Conservation (phyloP, 75 land plant species). For the Larix kaempferi region DNA sequence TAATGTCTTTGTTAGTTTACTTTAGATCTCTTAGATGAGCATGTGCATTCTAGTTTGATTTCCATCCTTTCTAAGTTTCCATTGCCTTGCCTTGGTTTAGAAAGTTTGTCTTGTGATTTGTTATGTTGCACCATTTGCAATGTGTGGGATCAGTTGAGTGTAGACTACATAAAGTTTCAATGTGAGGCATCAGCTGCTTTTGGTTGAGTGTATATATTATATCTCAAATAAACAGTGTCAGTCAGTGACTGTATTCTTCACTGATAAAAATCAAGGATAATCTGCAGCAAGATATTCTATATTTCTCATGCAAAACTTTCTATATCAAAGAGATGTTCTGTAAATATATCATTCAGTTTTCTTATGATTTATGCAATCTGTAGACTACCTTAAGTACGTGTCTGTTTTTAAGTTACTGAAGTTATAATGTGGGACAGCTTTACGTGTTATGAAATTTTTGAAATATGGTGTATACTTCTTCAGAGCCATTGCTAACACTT, state of each 20-base stretch:
- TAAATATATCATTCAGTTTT: not conserved
- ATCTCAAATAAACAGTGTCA: not conserved
- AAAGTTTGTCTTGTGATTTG: not conserved
- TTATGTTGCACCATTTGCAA: not conserved
- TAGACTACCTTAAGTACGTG: too few relatives aligned
- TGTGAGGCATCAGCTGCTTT: not conserved
- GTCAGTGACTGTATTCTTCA: not conserved
- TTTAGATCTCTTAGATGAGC: too few relatives aligned
- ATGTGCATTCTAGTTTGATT: too few relatives aligned
- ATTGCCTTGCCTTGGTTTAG: too few relatives aligned
- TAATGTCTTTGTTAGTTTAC: too few relatives aligned
- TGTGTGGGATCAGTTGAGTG: not conserved
- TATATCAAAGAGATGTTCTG: not conserved
- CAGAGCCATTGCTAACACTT: slow-evolving; percentile 91
- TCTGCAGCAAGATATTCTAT: not conserved
- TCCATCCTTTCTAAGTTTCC: too few relatives aligned
- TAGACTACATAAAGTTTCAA: not conserved
- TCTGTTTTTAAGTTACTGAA: not conserved
- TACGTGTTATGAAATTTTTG: not conserved
- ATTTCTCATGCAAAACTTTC: not conserved
- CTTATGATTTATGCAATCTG: not conserved
- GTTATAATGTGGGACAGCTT: not conserved
- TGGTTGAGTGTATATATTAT: not conserved
- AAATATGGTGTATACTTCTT: slow-evolving; percentile 8
- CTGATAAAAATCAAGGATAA: not conserved